Conservation (phyloP, 352 stramenopile species). For the Pythium pyrilobum region DNA sequence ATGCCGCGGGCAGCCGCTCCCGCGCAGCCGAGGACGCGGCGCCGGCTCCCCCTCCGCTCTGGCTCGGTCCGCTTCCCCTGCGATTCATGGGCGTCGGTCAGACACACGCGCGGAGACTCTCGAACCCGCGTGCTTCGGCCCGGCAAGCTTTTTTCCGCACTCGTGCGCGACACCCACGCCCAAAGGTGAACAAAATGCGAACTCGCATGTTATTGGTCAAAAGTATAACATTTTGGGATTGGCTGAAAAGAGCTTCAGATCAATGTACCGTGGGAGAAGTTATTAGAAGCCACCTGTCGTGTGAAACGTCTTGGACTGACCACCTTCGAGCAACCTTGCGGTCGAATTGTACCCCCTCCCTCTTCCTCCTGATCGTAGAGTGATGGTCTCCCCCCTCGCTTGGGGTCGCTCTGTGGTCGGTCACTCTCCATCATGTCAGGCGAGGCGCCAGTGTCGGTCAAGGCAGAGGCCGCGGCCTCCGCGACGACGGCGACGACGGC, state of each 20-base stretch:
- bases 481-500: background rate
- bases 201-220: slow-evolving; percentile 6
- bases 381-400: background rate
- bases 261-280: background rate
- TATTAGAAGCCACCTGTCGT: background rate
- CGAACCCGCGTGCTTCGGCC: background rate
- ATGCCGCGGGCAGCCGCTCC: background rate
- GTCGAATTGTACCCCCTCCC: slow-evolving; percentile 3
- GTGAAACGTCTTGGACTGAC: background rate
- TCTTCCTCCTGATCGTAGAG: background rate
- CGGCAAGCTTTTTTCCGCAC: slow-evolving; percentile 23
- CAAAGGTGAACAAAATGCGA: slow-evolving; percentile 23
- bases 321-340: slow-evolving; percentile 2
- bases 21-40: background rate
- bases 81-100: slow-evolving; percentile 13
- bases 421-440: slow-evolving; percentile 3
- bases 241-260: slow-evolving; percentile 5
- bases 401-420: background rate
- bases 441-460: background rate
- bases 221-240: slow-evolving; percentile 15
- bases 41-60: background rate
- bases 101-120: no score
- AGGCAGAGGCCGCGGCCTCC: background rate
- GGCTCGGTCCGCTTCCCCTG: slow-evolving; percentile 3
- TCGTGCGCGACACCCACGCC: slow-evolving; percentile 13